Evolutionary conservation across 176 grass and related monocot species (phyloP), one percentile per base, ranked within the genome.

Genomic region (Aechmea fasciata): DNA sequence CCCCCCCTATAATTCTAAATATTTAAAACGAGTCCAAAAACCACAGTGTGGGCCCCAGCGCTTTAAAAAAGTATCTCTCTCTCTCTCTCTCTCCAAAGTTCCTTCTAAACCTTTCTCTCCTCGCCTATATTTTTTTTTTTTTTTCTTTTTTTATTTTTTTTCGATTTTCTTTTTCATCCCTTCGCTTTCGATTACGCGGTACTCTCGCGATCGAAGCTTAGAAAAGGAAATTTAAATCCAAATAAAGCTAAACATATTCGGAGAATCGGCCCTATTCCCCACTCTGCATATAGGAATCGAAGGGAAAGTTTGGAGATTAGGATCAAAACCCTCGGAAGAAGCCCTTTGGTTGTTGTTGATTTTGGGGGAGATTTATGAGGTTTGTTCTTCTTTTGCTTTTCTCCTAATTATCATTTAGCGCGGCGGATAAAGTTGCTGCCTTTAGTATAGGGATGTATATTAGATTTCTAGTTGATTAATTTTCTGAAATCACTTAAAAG

Each of bases 141-240:
- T 11, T 48, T 33, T 33, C 0, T 0, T 33, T 33, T 6, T n/a
- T n/a, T n/a, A n/a, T n/a, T n/a, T n/a, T n/a, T 8, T 41, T 41
- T 41, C 5, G 4, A 41, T 41, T 7, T 69, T 77, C 24, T 50
- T 66, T 77, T 71, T 71, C 55, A 48, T 69, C 23, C 54, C 65
- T 54, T 66, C 47, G 18, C 67, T 72, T 79, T 72, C 77, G 23
- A 72, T 9, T 72, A 33, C 52, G 77, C 68, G 65, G 64, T 77
- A 51, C 25, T 23, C 1, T 17, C 1, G 51, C 48, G 19, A 29
- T 52, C 61, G 41, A 71, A 79, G 51, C 50, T 61, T 59, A 25
- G 29, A 51, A 63, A 50, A 49, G 33, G 22, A 9, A 52, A 71
- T 49, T 71, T 63, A 65, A 65, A 67, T 64, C 54, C 64, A 29